A percentile compares a stretch with the other conserved stretches of the same genome.
phyloP scores from a whole-genome alignment of 1,139 yeast species.

The Yamadazyma siamensis region DNA sequence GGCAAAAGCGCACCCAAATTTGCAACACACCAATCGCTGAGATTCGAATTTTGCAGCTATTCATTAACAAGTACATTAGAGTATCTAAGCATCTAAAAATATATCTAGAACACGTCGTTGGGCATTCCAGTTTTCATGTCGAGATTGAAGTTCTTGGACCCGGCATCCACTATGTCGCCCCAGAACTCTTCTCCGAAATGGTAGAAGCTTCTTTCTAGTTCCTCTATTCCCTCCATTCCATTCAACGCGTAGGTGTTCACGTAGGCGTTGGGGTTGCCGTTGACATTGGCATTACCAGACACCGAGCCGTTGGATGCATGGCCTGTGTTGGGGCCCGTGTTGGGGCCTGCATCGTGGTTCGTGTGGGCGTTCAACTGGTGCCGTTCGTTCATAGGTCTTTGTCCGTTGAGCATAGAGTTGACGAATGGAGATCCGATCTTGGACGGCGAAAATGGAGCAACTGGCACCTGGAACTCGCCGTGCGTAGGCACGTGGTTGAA shows the following conservation, averaged over 20 bases:
- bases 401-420: not conserved
- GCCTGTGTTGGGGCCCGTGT: too few relatives aligned
- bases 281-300: too few relatives aligned
- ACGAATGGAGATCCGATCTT: too few relatives aligned
- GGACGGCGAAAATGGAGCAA: too few relatives aligned
- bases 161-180: conserved; percentile 38
- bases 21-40: not conserved
- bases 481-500: not conserved
- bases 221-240: conserved; percentile 14
- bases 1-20: not conserved
- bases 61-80: too few relatives aligned
- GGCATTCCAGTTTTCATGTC: conserved; percentile 21
- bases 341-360: not conserved
- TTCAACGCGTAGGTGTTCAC: not conserved
- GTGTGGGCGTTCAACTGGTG: not conserved
- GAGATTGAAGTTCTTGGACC: conserved; percentile 34
- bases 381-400: not conserved
- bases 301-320: too few relatives aligned
- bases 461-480: not conserved
- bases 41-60: too few relatives aligned
- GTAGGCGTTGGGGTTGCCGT: not conserved
- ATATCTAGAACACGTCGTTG: conserved; percentile 32
- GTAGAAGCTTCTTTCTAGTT: conserved; percentile 28
- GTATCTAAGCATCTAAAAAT: too few relatives aligned
- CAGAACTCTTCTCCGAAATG: conserved; percentile 44